A percentile compares a stretch with the other conserved stretches of the same genome.
These are phyloP conservation scores for Friedmanniomyces simplex DNA, from an alignment of 495 filamentous ascomycete species.

Conservation along the genomic window DNA sequence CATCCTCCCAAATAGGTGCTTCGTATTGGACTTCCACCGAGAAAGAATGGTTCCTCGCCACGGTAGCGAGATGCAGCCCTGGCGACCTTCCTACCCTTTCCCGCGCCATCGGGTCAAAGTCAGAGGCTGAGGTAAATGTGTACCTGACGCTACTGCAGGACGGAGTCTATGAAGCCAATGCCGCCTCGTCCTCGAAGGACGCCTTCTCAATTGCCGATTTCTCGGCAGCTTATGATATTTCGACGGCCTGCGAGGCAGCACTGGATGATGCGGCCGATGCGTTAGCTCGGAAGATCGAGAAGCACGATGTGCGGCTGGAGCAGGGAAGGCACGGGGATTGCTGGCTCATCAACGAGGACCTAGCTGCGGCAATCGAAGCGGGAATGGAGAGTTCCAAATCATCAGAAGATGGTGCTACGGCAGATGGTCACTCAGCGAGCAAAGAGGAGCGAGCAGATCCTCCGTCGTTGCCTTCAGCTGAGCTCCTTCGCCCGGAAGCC, in stretches of 20 bases:
- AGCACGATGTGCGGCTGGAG: conserved; percentile 44
- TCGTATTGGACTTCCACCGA: conserved; percentile 60
- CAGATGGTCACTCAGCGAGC: background rate
- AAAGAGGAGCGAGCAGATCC: background rate
- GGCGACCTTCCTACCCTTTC: conserved; percentile 53
- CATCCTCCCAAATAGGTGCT: conserved; percentile 50
- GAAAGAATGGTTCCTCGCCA: conserved; percentile 57
- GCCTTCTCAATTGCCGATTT: conserved; percentile 37
- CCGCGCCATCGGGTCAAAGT: conserved; percentile 56
- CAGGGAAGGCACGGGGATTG: conserved; percentile 42
- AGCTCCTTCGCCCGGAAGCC: conserved; percentile 45
- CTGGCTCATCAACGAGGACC: conserved; percentile 44
- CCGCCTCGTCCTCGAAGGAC: conserved; percentile 8
- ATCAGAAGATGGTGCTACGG: conserved; percentile 22
- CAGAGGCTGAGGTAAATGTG: conserved; percentile 57
- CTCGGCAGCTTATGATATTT: conserved; percentile 65
- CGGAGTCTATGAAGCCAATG: conserved; percentile 31
- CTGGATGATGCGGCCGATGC: conserved; percentile 59
- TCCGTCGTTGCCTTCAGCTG: background rate
- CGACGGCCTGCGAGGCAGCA: conserved; percentile 48
- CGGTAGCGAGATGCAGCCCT: conserved; percentile 51
- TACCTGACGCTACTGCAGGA: conserved; percentile 54
- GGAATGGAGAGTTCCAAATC: conserved; percentile 22
- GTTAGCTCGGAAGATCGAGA: conserved; percentile 47
- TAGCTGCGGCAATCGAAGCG: conserved; percentile 35